A percentile compares a stretch with the other conserved stretches of the same genome.
These are phyloP conservation scores for Colletotrichum coccodes DNA, from an alignment of 2,329 filamentous ascomycete genomes.

Conservation along the genomic window DNA sequence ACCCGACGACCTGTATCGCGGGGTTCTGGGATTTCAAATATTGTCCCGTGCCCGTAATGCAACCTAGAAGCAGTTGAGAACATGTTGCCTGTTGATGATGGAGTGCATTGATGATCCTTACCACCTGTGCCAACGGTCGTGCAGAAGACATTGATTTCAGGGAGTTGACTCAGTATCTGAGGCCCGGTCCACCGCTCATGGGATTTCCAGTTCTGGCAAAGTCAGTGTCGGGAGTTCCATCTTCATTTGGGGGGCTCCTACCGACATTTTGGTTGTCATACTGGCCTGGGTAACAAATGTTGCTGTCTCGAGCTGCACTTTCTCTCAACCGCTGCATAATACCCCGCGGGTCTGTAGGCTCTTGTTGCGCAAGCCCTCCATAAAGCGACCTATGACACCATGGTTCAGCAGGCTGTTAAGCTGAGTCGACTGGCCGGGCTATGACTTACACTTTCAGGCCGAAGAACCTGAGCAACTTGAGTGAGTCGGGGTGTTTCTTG, in stretches of 20 bases:
- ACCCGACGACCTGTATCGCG: constrained; percentile 7
- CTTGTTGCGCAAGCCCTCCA: constrained; percentile 46
- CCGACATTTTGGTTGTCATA: constrained; percentile 46
- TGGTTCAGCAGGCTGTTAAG: background rate
- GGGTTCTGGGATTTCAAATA: constrained; percentile 12
- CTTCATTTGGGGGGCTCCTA: background rate
- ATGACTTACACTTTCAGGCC: constrained; percentile 45
- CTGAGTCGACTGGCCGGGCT: too few species aligned
- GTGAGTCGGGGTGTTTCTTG: constrained; percentile 49
- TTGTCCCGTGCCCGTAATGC: constrained; percentile 11
- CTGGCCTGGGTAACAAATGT: constrained; percentile 44
- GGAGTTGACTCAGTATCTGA: constrained; percentile 12
- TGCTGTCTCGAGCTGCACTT: constrained; percentile 39
- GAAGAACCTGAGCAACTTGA: constrained; percentile 46
- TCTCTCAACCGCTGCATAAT: constrained; percentile 42
- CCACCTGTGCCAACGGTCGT: constrained; percentile 20
- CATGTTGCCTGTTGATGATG: background rate
- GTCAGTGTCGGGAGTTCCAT: background rate
- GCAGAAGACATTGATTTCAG: constrained; percentile 19
- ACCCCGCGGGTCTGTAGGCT: constrained; percentile 43
- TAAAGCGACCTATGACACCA: constrained; percentile 39
- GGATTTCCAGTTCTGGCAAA: constrained; percentile 28
- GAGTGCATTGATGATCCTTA: fast-evolving
- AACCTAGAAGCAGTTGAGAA: background rate
- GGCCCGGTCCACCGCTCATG: constrained; percentile 35